phyloP scores from a whole-genome alignment of 345 rosid genomes.

The Pistacia integerrima region DNA sequence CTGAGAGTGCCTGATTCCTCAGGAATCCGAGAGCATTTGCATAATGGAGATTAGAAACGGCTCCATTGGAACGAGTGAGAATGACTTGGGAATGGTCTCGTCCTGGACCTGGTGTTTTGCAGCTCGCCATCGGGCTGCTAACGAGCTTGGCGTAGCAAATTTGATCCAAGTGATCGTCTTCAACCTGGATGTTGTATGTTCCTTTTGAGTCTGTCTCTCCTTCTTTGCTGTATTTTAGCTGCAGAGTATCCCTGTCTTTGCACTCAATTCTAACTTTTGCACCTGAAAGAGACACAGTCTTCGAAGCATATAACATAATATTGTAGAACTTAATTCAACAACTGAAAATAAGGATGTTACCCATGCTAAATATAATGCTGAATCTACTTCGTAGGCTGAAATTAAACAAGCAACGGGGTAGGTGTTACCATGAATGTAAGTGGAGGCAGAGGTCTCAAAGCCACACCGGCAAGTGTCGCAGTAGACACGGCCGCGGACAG shows the following conservation, averaged over 20 bases:
- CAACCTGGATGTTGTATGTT: slow-evolving; percentile 44
- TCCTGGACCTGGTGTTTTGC: slow-evolving; percentile 41
- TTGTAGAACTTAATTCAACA: too few relatives aligned
- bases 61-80: slow-evolving; percentile 70
- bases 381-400: too few relatives aligned
- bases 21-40: slow-evolving; percentile 76
- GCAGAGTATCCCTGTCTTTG: slow-evolving; percentile 39
- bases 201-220: slow-evolving; percentile 48
- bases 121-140: slow-evolving; percentile 45
- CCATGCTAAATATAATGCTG: background rate
- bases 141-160: slow-evolving; percentile 50
- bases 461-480: slow-evolving; percentile 75
- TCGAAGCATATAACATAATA: too few relatives aligned
- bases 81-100: slow-evolving; percentile 51
- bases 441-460: slow-evolving; percentile 55
- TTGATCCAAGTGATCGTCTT: slow-evolving; percentile 60
- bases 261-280: slow-evolving; percentile 60
- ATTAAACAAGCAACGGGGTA: background rate
- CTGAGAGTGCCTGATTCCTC: slow-evolving; percentile 35
- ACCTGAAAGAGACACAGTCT: slow-evolving; percentile 29
- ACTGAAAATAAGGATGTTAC: too few relatives aligned
- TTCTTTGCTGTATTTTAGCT: slow-evolving; percentile 25
- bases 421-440: slow-evolving; percentile 45
- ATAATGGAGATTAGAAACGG: slow-evolving; percentile 40
- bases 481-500: slow-evolving; percentile 53